Evolutionary conservation across 192 early-diverging fungal species (phyloP), one percentile per base, ranked within the genome.

Genomic region (Coemansia sp.): DNA sequence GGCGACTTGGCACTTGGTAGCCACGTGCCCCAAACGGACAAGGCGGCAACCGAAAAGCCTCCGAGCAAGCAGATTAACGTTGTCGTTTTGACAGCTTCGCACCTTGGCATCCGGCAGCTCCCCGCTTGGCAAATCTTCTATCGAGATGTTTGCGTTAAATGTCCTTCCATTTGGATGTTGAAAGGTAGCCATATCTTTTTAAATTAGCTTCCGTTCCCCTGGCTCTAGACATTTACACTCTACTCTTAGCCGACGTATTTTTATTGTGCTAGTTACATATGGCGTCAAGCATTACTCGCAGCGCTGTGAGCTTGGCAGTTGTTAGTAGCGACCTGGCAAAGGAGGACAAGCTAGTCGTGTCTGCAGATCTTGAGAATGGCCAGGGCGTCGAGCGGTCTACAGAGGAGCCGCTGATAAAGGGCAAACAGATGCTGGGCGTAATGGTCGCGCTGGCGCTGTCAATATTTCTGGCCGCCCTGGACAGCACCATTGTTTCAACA

Each of bases 401-500:
- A 1, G 37, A 61, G 39, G 42, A 55, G 26, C 63, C 68, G 40
- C 44, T 54, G 19, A 58, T 70, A 54, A 62, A 56, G 46, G 72
- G 72, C 34, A 68, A 61, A 39, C n/a, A 58, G 27, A 75, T 69
- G 67, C 6, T 75, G 42, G 72, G 72, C 32, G 44, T 75, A 10
- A 75, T 75, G 73, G 22, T 61, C 8, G 62, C 72, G 17, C 62
- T 68, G 56, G 63, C 72, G 35, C 72, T 88, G 53, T 84, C 82
- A 0, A 76, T 85, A 52, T 86, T 88, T 46, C 66, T 87, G 56
- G 81, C 82, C 9, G 75, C 81, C 24, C 69, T 86, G n/a, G 87
- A 88, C 65, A 81, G 74, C 48, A 87, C 87, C 1, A 88, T 89
- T 26, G 83, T 89, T 55, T 68, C 82, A 4, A 87, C 83, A 0